Base-by-base conservation (phyloP, 106 monocot genomes). In the Platanthera zijinensis region DNA sequence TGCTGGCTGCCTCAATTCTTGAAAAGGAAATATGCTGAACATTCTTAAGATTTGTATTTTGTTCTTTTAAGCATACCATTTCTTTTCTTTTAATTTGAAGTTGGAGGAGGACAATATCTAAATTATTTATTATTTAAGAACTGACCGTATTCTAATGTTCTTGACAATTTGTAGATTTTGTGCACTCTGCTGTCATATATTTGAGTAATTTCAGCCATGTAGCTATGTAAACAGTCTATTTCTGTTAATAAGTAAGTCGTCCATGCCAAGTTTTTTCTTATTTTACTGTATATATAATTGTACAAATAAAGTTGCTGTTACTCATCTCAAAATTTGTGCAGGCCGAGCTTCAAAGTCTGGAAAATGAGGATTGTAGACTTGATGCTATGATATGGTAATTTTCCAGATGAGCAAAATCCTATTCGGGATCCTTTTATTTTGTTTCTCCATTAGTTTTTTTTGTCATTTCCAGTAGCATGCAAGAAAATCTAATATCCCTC, bases 311-410 rank as follows among this genome's bases (percentile, higher is more conserved):
- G 4, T 67, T 39, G 13, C 22, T 63, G 12, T 63, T 67, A 39
- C 5, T 39, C 67, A 39, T 25, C 11, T 8, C 67, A 67, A 61
- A 61, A 61, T 1, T 70, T 70, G 14, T 70, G 46, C 48, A 70
- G 70, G 70, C 8, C n/a, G 70, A 70, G 48, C 13, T 70, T 70
- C 70, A 70, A 70, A 48, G 48, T 46, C 48, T 70, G 15, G 70
- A 70, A 48, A 75, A 49, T 51, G 80, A 80, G 52, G 80, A 80
- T 52, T 52, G 66, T 74, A 80, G 80, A 52, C 73, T 75, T 68
- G 80, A 80, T 66, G 50, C n/a, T 18, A 74, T 66, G 74, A 80
- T 80, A 74, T 64, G 52, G 80, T 68, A 48, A 74, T 66, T 68
- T 74, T 28, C 63, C 50, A 52, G 7, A 80, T 21, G 67, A 51